Conservation (phyloP, 2,329 filamentous ascomycete genomes). For the Beauveria caledonica region DNA sequence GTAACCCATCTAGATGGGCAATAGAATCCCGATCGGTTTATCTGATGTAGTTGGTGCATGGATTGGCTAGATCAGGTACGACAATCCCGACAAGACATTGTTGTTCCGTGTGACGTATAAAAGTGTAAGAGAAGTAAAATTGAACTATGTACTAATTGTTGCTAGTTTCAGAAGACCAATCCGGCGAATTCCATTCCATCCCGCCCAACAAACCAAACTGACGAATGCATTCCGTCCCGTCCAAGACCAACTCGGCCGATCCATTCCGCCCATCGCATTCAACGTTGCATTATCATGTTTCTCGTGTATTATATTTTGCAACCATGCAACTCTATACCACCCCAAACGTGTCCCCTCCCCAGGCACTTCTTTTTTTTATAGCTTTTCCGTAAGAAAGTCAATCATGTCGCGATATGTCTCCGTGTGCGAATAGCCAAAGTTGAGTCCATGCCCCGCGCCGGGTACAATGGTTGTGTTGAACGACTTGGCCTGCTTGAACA, state of each 20-base stretch:
- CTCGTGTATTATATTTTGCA: neutral
- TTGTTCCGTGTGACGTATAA: neutral
- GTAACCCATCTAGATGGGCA: neutral
- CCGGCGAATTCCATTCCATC: too few species aligned
- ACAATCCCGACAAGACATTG: neutral
- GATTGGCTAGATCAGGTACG: neutral
- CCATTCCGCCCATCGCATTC: neutral
- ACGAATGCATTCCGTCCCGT: too few species aligned
- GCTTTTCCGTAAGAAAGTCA: constrained; percentile 25
- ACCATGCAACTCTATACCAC: neutral
- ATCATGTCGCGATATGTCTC: constrained; percentile 28
- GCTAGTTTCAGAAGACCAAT: too few species aligned
- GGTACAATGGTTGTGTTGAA: constrained; percentile 49
- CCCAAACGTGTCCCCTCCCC: neutral
- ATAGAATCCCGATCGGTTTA: too few species aligned
- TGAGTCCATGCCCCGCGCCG: constrained; percentile 42
- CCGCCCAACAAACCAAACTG: too few species aligned
- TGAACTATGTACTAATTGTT: constrained; percentile 2
- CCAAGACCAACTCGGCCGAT: neutral
- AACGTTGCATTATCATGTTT: neutral
- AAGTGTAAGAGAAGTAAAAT: constrained; percentile 2
- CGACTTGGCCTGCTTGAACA: constrained; percentile 35
- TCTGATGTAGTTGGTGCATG: neutral
- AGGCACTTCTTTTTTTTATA: constrained; percentile 3
- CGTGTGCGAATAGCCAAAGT: constrained; percentile 31